Percentiles rank a stretch among this genome's conserved stretches.
Evolutionary conservation across 805 yeast genomes (phyloP).

Genomic region (Kodamaea fukazawae): DNA sequence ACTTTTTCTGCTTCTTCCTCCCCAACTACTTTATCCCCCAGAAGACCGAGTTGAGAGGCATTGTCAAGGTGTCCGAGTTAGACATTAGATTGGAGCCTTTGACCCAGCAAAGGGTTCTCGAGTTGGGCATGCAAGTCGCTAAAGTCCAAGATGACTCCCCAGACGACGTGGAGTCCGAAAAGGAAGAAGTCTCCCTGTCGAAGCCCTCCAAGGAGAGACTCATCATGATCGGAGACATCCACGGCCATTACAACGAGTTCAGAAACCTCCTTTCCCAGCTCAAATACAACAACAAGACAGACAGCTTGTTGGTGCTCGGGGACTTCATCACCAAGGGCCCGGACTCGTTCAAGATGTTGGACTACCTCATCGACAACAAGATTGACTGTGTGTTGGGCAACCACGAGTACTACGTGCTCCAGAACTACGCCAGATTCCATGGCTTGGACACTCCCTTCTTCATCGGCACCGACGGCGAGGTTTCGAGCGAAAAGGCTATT

Average conservation of each 20-base stretch:
- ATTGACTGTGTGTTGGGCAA: constrained; percentile 83
- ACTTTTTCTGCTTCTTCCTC: constrained; percentile 30
- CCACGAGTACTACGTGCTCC: constrained; percentile 74
- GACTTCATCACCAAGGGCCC: constrained; percentile 87
- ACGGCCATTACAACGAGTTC: constrained; percentile 67
- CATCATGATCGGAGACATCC: constrained; percentile 82
- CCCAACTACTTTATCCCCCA: constrained; percentile 37
- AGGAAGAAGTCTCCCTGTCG: no score
- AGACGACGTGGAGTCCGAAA: neutral
- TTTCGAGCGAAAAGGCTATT: neutral
- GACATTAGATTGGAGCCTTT: constrained; percentile 27
- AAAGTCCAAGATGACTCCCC: no score
- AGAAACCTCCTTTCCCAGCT: constrained; percentile 50
- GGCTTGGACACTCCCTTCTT: constrained; percentile 39
- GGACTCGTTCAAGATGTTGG: constrained; percentile 64
- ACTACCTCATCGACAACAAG: constrained; percentile 49
- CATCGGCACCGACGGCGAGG: constrained; percentile 9
- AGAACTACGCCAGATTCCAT: constrained; percentile 62
- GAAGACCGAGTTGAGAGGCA: constrained; percentile 22
- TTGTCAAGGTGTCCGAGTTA: constrained; percentile 24
- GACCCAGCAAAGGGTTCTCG: constrained; percentile 11
- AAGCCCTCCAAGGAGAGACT: constrained; percentile 49
- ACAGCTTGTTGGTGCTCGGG: constrained; percentile 70
- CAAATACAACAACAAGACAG: constrained; percentile 45
- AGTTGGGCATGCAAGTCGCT: constrained; percentile 17